A percentile compares a stretch with the other conserved stretches of the same genome.
Conservation (phyloP, 2,329 filamentous ascomycete genomes). For the Penicillium digitatum region DNA sequence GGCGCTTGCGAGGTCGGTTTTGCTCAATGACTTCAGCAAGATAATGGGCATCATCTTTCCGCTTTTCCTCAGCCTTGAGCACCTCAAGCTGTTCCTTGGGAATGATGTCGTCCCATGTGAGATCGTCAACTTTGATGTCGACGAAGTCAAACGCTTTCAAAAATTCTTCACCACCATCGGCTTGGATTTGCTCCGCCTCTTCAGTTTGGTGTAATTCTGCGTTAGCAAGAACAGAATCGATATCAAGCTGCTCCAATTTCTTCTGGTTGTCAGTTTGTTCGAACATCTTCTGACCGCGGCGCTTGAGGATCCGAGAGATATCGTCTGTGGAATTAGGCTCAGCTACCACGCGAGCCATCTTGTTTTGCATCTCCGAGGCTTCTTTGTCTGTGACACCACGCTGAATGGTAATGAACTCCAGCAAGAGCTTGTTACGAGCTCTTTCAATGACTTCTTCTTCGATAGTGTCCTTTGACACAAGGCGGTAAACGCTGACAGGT, state of each 20-base stretch:
- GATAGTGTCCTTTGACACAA: conserved; percentile 97
- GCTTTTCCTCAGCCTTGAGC: conserved; percentile 84
- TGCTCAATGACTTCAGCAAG: conserved; percentile 78
- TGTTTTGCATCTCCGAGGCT: conserved; percentile 75
- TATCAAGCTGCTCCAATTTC: conserved; percentile 93
- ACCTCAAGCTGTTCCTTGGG: conserved; percentile 86
- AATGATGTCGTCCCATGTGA: conserved; percentile 98
- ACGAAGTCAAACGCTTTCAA: conserved; percentile 87
- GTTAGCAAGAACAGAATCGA: conserved; percentile 93
- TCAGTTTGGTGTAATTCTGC: conserved; percentile 97
- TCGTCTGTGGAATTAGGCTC: conserved; percentile 90
- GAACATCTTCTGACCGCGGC: conserved; percentile 98
- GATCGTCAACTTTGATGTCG: conserved; percentile 87
- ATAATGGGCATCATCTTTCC: conserved; percentile 76
- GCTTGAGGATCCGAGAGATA: conserved; percentile 93
- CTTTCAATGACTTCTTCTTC: conserved; percentile 97
- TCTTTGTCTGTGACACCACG: conserved; percentile 94
- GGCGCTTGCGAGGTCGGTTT: conserved; percentile 72
- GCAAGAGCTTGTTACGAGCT: conserved; percentile 92
- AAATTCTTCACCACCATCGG: conserved; percentile 94
- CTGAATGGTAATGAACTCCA: conserved; percentile 96
- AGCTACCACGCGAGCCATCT: conserved; percentile 64
- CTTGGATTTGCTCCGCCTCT: conserved; percentile 88
- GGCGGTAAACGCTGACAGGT: conserved; percentile 90
- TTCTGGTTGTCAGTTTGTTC: conserved; percentile 96